Conservation (phyloP, 164 flowering plant genomes). For the Aristolochia californica region DNA sequence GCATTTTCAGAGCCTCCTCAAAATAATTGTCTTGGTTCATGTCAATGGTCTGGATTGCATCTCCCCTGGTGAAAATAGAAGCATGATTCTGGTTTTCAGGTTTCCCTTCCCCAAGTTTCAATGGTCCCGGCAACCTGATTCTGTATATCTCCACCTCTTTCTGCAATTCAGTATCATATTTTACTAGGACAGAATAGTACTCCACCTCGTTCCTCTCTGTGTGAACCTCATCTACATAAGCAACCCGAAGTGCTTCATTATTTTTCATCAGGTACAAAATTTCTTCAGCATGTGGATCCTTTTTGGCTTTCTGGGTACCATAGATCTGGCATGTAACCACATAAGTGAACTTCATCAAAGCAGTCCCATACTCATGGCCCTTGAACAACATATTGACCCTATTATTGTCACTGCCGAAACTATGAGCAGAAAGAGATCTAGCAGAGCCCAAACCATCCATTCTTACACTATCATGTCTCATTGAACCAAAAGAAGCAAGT, state of each 20-base stretch:
- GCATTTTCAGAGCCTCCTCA: conserved; percentile 94
- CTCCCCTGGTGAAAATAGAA: conserved; percentile 87
- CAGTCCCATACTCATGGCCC: conserved; percentile 67
- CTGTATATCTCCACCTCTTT: conserved; percentile 85
- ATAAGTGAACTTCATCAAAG: conserved; percentile 82
- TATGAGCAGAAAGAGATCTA: conserved; percentile 20
- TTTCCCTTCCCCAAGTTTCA: conserved; percentile 91
- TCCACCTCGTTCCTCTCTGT: conserved; percentile 53
- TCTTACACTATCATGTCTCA: conserved; percentile 13
- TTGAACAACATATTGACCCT: conserved; percentile 50
- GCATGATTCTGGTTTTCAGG: conserved; percentile 99
- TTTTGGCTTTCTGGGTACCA: conserved; percentile 64
- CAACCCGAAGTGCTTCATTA: conserved; percentile 89
- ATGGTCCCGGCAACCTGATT: conserved; percentile 74
- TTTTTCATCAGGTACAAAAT: conserved; percentile 64
- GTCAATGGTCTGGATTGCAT: conserved; percentile 92
- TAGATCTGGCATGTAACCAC: conserved; percentile 86
- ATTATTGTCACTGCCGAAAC: conserved; percentile 34
- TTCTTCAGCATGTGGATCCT: conserved; percentile 69
- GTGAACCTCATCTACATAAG: conserved; percentile 77
- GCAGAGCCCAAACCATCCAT: conserved; percentile 21
- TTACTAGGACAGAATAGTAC: conserved; percentile 85
- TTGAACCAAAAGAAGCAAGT: conserved; percentile 41
- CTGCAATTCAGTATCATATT: conserved; percentile 57
- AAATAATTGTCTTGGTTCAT: conserved; percentile 95